Percentiles rank a stretch among this genome's conserved stretches.
These are phyloP conservation scores for Leccinum boreale DNA, from an alignment of 768 basidiomycete species.

Conservation along the genomic window DNA sequence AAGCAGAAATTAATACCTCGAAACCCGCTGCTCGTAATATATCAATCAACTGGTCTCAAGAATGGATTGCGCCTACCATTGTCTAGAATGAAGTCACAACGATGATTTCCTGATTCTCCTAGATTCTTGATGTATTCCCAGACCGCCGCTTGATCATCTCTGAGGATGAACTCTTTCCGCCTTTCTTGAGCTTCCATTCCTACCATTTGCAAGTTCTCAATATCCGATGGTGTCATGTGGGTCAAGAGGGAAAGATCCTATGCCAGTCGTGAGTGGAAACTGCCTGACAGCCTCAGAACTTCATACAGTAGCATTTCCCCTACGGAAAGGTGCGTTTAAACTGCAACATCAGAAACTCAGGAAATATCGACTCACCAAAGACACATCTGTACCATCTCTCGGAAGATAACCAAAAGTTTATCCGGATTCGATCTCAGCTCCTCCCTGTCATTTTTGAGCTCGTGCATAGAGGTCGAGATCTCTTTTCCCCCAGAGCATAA, in stretches of 20 bases:
- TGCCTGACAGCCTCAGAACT: neutral
- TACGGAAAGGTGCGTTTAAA: constrained; percentile 27
- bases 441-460: constrained; percentile 51
- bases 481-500: constrained; percentile 38
- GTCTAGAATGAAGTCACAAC: constrained; percentile 87
- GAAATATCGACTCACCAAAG: constrained; percentile 48
- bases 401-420: constrained; percentile 64
- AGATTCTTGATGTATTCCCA: constrained; percentile 71
- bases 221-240: constrained; percentile 77
- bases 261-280: neutral
- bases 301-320: constrained; percentile 91
- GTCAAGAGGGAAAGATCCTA: constrained; percentile 91
- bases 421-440: constrained; percentile 43
- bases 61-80: constrained; percentile 54
- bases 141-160: constrained; percentile 71
- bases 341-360: neutral
- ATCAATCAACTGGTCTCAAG: neutral
- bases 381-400: constrained; percentile 88
- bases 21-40: constrained; percentile 66
- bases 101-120: constrained; percentile 34
- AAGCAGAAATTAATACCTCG: constrained; percentile 50
- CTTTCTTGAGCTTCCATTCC: constrained; percentile 77
- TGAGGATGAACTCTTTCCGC: constrained; percentile 76
- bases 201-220: constrained; percentile 77
- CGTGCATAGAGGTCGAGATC: constrained; percentile 69